These are phyloP conservation scores for Citrus australasica DNA, from an alignment of 345 rosid species.

Conservation along the genomic window DNA sequence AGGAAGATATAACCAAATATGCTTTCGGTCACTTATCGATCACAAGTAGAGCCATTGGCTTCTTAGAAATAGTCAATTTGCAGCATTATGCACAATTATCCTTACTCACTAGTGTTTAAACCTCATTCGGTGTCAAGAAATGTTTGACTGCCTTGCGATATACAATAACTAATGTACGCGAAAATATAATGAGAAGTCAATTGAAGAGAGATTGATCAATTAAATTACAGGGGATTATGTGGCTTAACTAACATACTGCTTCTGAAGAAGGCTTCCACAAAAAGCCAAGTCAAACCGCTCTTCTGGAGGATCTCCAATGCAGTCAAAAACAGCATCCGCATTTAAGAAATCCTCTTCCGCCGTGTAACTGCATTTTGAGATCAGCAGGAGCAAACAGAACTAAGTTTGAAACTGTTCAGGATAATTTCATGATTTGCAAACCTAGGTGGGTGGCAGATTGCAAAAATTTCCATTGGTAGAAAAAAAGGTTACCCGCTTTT, in stretches of 20 bases:
- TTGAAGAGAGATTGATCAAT: background rate
- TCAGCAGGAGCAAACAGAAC: background rate
- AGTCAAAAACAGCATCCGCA: slow-evolving; percentile 87
- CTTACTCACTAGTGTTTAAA: background rate
- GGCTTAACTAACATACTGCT: slow-evolving; percentile 63
- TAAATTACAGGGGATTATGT: background rate
- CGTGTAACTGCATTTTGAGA: slow-evolving; percentile 60
- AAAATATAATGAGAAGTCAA: background rate
- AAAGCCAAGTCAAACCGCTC: slow-evolving; percentile 79
- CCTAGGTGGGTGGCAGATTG: background rate
- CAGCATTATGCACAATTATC: slow-evolving; percentile 1
- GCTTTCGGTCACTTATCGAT: background rate
- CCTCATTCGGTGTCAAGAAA: background rate
- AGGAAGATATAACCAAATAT: background rate
- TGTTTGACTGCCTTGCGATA: background rate
- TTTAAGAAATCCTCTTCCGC: slow-evolving; percentile 80
- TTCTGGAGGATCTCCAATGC: slow-evolving; percentile 95
- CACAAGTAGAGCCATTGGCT: background rate
- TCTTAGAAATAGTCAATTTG: background rate
- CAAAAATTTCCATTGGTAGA: background rate
- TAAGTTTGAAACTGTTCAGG: background rate
- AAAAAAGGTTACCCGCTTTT: slow-evolving; percentile 66
- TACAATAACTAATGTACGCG: background rate
- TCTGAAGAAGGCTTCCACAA: slow-evolving; percentile 75
- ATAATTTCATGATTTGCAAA: background rate